phyloP scores from a whole-genome alignment of 1,284 basidiomycete genomes.

The Takashimella tepidaria region DNA sequence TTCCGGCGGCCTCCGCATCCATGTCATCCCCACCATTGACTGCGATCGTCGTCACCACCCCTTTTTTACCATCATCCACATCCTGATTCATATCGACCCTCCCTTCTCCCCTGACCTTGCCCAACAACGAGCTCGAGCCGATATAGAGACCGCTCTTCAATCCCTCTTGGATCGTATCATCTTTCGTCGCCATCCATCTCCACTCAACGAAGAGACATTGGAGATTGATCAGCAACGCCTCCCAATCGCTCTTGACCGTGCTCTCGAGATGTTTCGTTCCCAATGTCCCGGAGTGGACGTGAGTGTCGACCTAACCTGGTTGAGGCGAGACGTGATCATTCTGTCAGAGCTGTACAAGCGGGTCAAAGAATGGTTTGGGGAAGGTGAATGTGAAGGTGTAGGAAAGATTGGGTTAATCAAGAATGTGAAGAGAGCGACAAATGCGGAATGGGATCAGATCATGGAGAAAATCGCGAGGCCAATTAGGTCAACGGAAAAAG shows the following conservation, averaged over 20 bases:
- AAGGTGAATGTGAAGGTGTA: neutral
- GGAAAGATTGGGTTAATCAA: neutral
- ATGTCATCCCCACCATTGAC: slow-evolving; percentile 96
- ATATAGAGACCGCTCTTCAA: neutral
- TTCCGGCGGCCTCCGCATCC: neutral
- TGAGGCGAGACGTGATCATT: neutral
- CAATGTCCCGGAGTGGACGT: neutral
- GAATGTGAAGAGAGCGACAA: neutral
- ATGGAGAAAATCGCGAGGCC: neutral
- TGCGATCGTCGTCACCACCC: slow-evolving; percentile 49
- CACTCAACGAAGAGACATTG: neutral
- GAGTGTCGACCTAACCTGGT: neutral
- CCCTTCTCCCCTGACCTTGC: neutral
- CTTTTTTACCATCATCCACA: neutral
- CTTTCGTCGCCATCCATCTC: neutral
- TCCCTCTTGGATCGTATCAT: neutral
- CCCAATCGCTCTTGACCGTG: neutral
- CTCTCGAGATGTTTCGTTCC: neutral
- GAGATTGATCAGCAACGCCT: neutral
- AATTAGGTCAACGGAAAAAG: neutral
- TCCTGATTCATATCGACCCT: neutral
- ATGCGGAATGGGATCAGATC: neutral
- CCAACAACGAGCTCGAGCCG: neutral
- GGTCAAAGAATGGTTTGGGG: neutral
- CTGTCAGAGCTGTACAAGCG: neutral